A percentile compares a stretch with the other conserved stretches of the same genome.
Evolutionary conservation across 768 basidiomycete species (phyloP).

Genomic region (Agaricus subrufescens): DNA sequence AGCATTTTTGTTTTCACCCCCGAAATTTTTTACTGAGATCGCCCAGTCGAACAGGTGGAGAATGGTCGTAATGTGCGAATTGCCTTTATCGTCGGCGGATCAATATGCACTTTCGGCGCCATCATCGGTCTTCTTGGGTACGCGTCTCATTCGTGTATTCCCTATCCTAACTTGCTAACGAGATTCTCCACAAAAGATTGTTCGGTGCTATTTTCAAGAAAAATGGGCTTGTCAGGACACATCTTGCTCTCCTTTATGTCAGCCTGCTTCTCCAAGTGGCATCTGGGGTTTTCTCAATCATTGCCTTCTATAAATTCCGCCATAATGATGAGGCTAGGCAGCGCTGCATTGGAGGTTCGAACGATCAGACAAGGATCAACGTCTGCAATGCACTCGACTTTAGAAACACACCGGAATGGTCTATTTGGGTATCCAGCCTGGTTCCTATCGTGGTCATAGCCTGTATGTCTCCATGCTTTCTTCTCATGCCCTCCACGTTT

Average conservation of each 20-base stretch:
- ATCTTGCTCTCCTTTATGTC: slow-evolving; percentile 24
- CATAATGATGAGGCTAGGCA: slow-evolving; percentile 14
- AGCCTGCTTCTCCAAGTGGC: slow-evolving; percentile 26
- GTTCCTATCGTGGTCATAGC: slow-evolving; percentile 32
- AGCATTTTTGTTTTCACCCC: slow-evolving; percentile 1
- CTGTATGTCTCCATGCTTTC: slow-evolving; percentile 24
- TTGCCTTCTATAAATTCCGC: slow-evolving; percentile 27
- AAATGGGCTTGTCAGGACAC: slow-evolving; percentile 28
- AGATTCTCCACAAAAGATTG: slow-evolving; percentile 22
- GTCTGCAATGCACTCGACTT: slow-evolving; percentile 26
- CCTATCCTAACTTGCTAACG: neutral
- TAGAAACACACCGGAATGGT: slow-evolving; percentile 22
- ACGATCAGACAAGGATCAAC: slow-evolving; percentile 19
- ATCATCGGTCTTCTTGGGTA: slow-evolving; percentile 31
- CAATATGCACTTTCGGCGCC: slow-evolving; percentile 27
- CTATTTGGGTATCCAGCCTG: slow-evolving; percentile 25
- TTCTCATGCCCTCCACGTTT: neutral
- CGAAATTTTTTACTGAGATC: neutral
- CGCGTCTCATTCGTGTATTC: slow-evolving; percentile 4
- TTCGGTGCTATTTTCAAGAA: slow-evolving; percentile 35
- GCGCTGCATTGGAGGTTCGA: slow-evolving; percentile 25
- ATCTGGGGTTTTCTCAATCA: slow-evolving; percentile 25
- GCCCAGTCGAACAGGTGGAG: slow-evolving; percentile 21
- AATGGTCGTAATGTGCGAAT: slow-evolving; percentile 19
- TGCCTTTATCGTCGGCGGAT: slow-evolving; percentile 25